Evolutionary conservation across 169 alveolate genomes (phyloP).

Genomic region (Hammondia hammondi): DNA sequence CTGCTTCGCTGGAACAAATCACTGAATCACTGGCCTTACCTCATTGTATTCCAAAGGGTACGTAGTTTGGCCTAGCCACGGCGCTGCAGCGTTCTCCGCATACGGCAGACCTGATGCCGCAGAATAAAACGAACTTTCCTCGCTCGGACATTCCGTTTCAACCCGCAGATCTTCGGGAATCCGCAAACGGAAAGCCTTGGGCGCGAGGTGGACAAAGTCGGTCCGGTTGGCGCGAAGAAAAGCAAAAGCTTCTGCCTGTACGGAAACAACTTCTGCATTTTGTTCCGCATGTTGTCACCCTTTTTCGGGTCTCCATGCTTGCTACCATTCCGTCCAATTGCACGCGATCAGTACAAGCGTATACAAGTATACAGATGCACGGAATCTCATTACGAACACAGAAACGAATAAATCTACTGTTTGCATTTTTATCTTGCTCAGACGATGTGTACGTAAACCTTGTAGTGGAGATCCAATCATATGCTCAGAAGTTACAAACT

Average conservation of each 20-base stretch:
- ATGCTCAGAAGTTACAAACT: too few species aligned
- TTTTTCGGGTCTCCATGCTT: background rate
- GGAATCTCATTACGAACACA: background rate
- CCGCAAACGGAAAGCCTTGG: constrained; percentile 32
- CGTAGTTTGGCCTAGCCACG: background rate
- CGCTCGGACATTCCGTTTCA: background rate
- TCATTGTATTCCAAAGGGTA: background rate
- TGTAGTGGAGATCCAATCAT: too few species aligned
- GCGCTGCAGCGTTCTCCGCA: background rate
- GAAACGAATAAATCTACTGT: too few species aligned
- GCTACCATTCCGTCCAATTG: background rate
- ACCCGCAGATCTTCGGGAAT: constrained; percentile 29
- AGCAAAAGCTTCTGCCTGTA: background rate
- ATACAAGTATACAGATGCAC: too few species aligned
- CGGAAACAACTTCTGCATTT: background rate
- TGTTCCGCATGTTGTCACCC: background rate
- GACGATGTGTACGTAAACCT: too few species aligned
- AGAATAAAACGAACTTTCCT: background rate
- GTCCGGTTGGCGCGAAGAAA: background rate
- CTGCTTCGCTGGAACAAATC: too few species aligned
- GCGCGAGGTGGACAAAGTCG: constrained; percentile 8
- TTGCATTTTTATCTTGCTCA: too few species aligned
- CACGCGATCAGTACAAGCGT: background rate
- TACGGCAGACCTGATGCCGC: background rate
- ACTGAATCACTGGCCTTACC: background rate